Percentiles rank a stretch among this genome's conserved stretches.
Conservation (phyloP, 2,329 filamentous ascomycete species). For the Ambrosiella beaveri region DNA sequence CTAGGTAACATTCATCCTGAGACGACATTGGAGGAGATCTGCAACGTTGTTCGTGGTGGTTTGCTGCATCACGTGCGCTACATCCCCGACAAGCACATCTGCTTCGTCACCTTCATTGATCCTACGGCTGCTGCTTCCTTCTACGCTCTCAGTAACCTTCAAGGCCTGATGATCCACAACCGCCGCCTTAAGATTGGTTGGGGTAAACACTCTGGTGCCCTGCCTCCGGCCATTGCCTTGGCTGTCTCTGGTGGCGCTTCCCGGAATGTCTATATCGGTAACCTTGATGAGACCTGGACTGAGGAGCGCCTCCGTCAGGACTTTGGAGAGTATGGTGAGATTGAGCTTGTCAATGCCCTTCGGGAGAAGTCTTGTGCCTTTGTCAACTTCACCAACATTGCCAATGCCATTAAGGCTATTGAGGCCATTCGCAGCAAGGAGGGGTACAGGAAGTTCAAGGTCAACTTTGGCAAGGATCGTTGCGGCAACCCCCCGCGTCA, state of each 20-base stretch:
- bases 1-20: conserved; percentile 97
- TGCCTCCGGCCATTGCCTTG: conserved; percentile 87
- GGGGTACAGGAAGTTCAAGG: conserved; percentile 97
- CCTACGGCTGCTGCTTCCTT: conserved; percentile 95
- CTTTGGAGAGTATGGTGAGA: conserved; percentile 94
- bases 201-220: conserved; percentile 95
- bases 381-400: conserved; percentile 99
- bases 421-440: conserved; percentile 88
- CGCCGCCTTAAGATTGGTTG: conserved; percentile 94
- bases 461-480: conserved; percentile 98
- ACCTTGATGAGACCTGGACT: conserved; percentile 91
- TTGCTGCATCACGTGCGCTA: conserved; percentile 96
- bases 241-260: conserved; percentile 93
- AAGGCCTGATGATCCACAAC: conserved; percentile 98
- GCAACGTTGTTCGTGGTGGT: conserved; percentile 92
- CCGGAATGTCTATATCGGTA: conserved; percentile 96
- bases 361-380: conserved; percentile 99
- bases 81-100: conserved; percentile 99
- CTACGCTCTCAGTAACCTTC: conserved; percentile 91
- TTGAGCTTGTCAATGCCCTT: conserved; percentile 89
- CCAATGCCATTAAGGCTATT: conserved; percentile 98
- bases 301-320: conserved; percentile 92
- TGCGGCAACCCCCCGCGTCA: conserved; percentile 94
- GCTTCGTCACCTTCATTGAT: conserved; percentile 98
- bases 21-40: conserved; percentile 98